A percentile compares a stretch with the other conserved stretches of the same genome.
Conservation (phyloP, 352 stramenopile species). For the Globisporangium viniferum region DNA sequence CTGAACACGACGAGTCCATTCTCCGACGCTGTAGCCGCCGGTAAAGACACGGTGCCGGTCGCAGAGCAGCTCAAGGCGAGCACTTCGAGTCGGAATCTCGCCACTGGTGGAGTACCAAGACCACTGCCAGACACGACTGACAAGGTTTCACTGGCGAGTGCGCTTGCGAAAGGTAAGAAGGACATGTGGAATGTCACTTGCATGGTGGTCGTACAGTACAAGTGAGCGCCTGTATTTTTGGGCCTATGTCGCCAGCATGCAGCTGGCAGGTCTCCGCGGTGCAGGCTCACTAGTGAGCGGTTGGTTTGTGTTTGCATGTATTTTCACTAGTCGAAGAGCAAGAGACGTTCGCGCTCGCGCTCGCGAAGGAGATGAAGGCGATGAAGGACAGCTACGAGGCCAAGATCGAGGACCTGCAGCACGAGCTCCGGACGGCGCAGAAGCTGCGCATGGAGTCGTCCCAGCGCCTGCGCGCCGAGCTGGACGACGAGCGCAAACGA, state of each 20-base stretch:
- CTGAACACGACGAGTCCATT: slow-evolving; percentile 41
- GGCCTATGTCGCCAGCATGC: no score
- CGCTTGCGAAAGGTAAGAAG: slow-evolving; percentile 18
- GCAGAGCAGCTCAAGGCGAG: slow-evolving; percentile 48
- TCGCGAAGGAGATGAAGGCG: slow-evolving; percentile 60
- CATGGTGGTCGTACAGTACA: background rate
- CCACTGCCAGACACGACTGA: background rate
- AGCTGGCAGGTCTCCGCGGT: background rate
- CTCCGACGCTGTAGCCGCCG: slow-evolving; percentile 64
- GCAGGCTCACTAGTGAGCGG: no score
- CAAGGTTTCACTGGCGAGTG: slow-evolving; percentile 2
- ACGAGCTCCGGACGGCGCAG: slow-evolving; percentile 46
- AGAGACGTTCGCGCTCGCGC: slow-evolving; percentile 68
- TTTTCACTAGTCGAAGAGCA: slow-evolving; percentile 49
- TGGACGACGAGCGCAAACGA: slow-evolving; percentile 46
- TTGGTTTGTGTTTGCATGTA: slow-evolving; percentile 18
- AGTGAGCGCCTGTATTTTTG: background rate
- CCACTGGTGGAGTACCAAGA: background rate
- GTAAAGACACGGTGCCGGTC: slow-evolving; percentile 48
- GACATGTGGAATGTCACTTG: background rate
- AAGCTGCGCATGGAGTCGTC: slow-evolving; percentile 38
- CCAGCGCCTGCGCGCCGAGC: slow-evolving; percentile 44
- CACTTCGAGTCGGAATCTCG: slow-evolving; percentile 22
- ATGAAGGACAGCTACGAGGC: slow-evolving; percentile 70
- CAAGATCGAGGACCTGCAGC: slow-evolving; percentile 62